A percentile compares a stretch with the other conserved stretches of the same genome.
phyloP scores from a whole-genome alignment of 768 basidiomycete species.

The Lactarius indigo region DNA sequence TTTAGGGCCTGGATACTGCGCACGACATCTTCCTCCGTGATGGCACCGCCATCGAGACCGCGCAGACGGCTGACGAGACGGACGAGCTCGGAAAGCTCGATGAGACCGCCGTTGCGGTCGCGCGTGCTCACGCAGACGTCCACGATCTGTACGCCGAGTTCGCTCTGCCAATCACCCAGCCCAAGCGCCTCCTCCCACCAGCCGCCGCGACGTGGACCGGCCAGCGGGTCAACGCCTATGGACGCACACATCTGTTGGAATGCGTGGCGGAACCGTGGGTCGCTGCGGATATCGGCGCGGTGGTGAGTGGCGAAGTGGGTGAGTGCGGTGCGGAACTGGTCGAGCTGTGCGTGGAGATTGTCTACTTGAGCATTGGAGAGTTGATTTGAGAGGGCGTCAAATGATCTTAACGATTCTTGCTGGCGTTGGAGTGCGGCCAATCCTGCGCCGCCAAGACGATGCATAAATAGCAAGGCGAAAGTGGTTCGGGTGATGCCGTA shows the following conservation, averaged over 20 bases:
- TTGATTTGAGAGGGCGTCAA: slow-evolving; percentile 73
- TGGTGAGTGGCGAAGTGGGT: slow-evolving; percentile 81
- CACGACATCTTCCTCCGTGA: slow-evolving; percentile 83
- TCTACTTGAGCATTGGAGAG: slow-evolving; percentile 76
- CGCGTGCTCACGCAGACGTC: slow-evolving; percentile 87
- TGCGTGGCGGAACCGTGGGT: slow-evolving; percentile 84
- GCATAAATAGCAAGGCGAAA: slow-evolving; percentile 40
- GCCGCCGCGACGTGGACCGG: slow-evolving; percentile 78
- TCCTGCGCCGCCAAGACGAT: slow-evolving; percentile 76
- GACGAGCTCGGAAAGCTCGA: slow-evolving; percentile 83
- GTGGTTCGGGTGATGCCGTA: slow-evolving; percentile 10
- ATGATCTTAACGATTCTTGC: slow-evolving; percentile 75
- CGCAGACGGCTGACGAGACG: slow-evolving; percentile 74
- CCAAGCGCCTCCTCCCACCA: slow-evolving; percentile 91
- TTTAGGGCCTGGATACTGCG: slow-evolving; percentile 83
- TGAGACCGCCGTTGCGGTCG: slow-evolving; percentile 88
- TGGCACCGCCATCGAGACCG: slow-evolving; percentile 57
- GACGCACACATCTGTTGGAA: slow-evolving; percentile 96
- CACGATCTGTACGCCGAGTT: slow-evolving; percentile 92
- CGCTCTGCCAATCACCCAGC: slow-evolving; percentile 92
- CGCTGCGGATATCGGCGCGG: slow-evolving; percentile 75
- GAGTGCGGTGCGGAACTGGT: slow-evolving; percentile 81
- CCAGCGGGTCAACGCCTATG: slow-evolving; percentile 92
- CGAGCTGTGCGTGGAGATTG: slow-evolving; percentile 75
- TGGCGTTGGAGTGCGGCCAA: slow-evolving; percentile 89